A percentile compares a stretch with the other conserved stretches of the same genome.
Conservation (phyloP, 2,329 filamentous ascomycete species). For the Stagonosporopsis tanaceti region DNA sequence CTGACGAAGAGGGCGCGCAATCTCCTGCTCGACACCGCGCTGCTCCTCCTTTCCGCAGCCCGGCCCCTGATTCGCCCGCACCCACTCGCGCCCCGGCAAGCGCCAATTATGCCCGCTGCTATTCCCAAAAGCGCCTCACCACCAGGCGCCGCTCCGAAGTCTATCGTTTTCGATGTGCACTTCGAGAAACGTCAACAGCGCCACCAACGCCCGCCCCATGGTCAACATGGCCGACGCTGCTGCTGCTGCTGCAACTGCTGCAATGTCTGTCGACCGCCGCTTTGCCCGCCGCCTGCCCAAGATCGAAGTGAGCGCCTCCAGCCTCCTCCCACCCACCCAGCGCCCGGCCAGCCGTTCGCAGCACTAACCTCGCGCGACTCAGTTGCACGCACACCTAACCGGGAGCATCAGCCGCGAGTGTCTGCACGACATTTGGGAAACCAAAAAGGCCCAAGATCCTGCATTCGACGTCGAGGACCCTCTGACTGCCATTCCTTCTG, state of each 20-base stretch:
- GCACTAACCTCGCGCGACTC: slow-evolving; percentile 37
- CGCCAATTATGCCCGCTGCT: slow-evolving; percentile 20
- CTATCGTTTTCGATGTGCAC: slow-evolving; percentile 25
- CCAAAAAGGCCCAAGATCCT: slow-evolving; percentile 61
- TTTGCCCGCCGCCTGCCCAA: slow-evolving; percentile 53
- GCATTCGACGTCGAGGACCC: slow-evolving; percentile 71
- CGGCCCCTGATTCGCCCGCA: slow-evolving; percentile 25
- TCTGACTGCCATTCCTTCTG: slow-evolving; percentile 70
- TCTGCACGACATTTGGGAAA: slow-evolving; percentile 76
- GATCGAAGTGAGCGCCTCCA: slow-evolving; percentile 49
- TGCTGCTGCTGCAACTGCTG: slow-evolving; percentile 25
- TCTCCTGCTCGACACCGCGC: slow-evolving; percentile 37
- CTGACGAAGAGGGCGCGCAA: slow-evolving; percentile 42
- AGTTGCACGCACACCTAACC: slow-evolving; percentile 83
- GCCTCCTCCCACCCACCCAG: slow-evolving; percentile 25
- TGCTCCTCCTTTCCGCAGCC: slow-evolving; percentile 28
- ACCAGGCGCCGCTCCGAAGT: slow-evolving; percentile 23
- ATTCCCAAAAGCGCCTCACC: slow-evolving; percentile 26
- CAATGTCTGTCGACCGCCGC: slow-evolving; percentile 27
- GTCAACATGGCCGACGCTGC: slow-evolving; percentile 21
- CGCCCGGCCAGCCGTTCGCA: slow-evolving; percentile 39
- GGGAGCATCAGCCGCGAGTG: slow-evolving; percentile 77
- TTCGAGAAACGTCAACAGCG: slow-evolving; percentile 30
- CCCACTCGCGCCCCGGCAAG: slow-evolving; percentile 16
- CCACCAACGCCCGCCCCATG: slow-evolving; percentile 26